Base-by-base conservation (phyloP, 345 rosid species). In the Nephelium lappaceum region DNA sequence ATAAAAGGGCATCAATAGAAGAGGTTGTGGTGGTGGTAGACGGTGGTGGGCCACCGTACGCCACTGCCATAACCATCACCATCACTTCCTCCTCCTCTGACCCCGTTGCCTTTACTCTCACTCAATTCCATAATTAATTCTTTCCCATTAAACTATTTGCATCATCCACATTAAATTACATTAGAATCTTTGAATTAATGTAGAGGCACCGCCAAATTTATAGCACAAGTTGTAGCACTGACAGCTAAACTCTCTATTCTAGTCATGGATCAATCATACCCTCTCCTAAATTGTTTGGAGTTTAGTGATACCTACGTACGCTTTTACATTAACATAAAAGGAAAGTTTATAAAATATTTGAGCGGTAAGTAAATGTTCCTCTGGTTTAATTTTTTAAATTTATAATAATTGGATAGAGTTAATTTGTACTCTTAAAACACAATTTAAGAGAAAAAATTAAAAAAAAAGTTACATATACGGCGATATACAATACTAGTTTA, bases 161-260 rank as follows among this genome's bases (percentile, higher is more conserved):
- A 31, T 31, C 18, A 15, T 5, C 27, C 19, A 16, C 25, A 27
- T 53, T 53, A 38, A 10, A 3, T 51, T 58, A 51, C 16, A 51
- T n/a, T 7, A 19, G 39, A 5, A 64, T 69, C 10, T 38, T 55
- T 16, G 12, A n/a, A 57, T 75, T 80, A 27, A 81, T 76, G 51
- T 8, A 14, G 81, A 63, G 83, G 84, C 83, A 81, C 86, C 83
- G 77, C 64, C 6, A 58, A 21, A 65, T 83, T 77, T 27, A 31
- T 49, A 12, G 36, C 11, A 8, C 19, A 5, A 18, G 3, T 43
- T 24, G 19, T 55, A 42, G 16, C 4, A 24, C 9, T 43, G 11
- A 31, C 75, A 10, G 65, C 65, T 31, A 1, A 1, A 71, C 8
- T 45, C 2, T 5, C 11, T 8, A 45, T 31, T 31, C 36, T 31